These are phyloP conservation scores for Brassica cretica DNA, from an alignment of 345 rosid species.

Conservation along the genomic window DNA sequence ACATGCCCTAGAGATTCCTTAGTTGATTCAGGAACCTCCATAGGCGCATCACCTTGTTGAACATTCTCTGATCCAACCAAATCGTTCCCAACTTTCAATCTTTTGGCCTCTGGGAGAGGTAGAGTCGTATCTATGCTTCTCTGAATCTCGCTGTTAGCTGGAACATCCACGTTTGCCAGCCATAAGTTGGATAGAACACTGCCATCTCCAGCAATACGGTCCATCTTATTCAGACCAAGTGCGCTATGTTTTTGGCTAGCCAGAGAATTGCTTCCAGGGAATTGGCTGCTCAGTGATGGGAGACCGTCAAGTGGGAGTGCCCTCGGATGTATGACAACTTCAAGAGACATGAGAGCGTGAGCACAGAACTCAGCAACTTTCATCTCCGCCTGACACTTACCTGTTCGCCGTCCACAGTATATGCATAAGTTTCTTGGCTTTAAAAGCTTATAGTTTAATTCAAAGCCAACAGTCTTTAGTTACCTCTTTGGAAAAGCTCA, in stretches of 20 bases:
- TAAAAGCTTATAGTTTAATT: not conserved
- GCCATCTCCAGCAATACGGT: constrained; percentile 39
- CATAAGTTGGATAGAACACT: constrained; percentile 46
- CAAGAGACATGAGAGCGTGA: constrained; percentile 70
- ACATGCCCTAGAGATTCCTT: constrained; percentile 35
- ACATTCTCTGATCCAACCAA: constrained; percentile 30
- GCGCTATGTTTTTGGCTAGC: constrained; percentile 28
- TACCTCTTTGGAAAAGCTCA: constrained; percentile 82
- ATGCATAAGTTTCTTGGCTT: constrained; percentile 12
- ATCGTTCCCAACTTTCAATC: constrained; percentile 30
- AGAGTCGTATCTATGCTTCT: constrained; percentile 23
- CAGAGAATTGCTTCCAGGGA: constrained; percentile 30
- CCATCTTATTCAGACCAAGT: constrained; percentile 11
- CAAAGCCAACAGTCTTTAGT: not conserved
- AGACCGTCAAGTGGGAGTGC: constrained; percentile 57
- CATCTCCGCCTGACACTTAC: constrained; percentile 57
- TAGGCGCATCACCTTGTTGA: constrained; percentile 27
- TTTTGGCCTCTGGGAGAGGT: constrained; percentile 24
- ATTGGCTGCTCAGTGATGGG: constrained; percentile 35
- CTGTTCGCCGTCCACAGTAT: constrained; percentile 38
- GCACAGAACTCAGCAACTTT: constrained; percentile 65
- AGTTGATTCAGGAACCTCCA: constrained; percentile 26
- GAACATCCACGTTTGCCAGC: constrained; percentile 41
- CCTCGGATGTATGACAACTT: constrained; percentile 84
- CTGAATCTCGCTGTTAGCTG: constrained; percentile 25